Base-by-base conservation (phyloP, 495 filamentous ascomycete genomes). In the Lentithecium fluviatile region DNA sequence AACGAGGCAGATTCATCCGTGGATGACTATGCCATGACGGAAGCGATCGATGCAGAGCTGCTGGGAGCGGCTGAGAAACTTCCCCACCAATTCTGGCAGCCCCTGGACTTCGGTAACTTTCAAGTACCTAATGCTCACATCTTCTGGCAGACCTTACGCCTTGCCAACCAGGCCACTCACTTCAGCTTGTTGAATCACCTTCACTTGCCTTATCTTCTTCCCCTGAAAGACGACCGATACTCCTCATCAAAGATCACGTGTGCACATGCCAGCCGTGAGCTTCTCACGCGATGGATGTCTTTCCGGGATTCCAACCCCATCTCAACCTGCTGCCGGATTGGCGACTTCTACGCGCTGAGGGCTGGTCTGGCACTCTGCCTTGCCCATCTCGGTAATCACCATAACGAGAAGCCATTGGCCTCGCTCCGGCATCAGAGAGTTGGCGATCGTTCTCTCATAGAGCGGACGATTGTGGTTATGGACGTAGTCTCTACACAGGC, bases 371-470 rank as follows among this genome's bases (percentile, higher is more conserved):
- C 55, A 8, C 26, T 64, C 15, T 13, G 57, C 0, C 55, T 77
- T 2, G 72, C 66, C 0, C 73, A 77, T 45, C 58, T 76, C 36
- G 38, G 21, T n/a, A 46, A 38, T 26, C 56, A 56, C 10, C 24
- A n/a, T 20, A 38, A 34, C 3, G 0, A 10, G 36, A 42, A 55
- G n/a, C n/a, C 20, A 10, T 23, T 13, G 25, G 69, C 72, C 45
- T 51, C 70, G 17, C 69, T 80, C 13, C 68, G 56, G 1, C 76
- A 80, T 52, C 75, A 76, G 42, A 75, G 78, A 0, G 61, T 69
- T 0, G 69, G 73, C 46, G 77, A 81, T 49, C 75, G 77, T 12
- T 76, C 71, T 1, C 63, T 76, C 6, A 69, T 80, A 58, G 77
- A 80, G 51, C 71, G 67, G n/a, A 65, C 71, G 0, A 66, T 77